phyloP scores from a whole-genome alignment of 2,329 filamentous ascomycete genomes.

The Chaetomium olivaceum region DNA sequence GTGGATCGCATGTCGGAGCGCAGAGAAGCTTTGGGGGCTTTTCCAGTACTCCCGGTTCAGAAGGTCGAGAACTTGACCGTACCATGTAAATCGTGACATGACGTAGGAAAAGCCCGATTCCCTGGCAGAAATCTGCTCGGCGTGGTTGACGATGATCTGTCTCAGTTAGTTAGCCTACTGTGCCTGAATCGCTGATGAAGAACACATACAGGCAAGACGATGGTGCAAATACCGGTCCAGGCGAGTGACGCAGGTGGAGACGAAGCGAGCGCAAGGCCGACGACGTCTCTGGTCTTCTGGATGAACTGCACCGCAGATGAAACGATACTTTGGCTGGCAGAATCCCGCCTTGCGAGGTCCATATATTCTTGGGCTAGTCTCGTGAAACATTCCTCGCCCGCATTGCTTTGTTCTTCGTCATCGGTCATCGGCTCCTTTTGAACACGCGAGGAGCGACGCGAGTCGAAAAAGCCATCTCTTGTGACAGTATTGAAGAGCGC shows the following conservation, averaged over 20 bases:
- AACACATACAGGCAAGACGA: constrained; percentile 23
- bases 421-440: background rate
- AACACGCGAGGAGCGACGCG: constrained; percentile 7
- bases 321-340: constrained; percentile 14
- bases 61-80: constrained; percentile 27
- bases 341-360: constrained; percentile 10
- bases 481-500: constrained; percentile 19
- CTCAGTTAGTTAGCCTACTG: background rate
- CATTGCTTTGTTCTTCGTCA: background rate
- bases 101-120: constrained; percentile 28
- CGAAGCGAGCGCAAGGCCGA: constrained; percentile 14
- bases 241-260: constrained; percentile 24
- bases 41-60: constrained; percentile 28
- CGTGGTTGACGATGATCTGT: constrained; percentile 28
- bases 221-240: constrained; percentile 27
- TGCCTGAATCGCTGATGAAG: too few species aligned
- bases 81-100: constrained; percentile 30
- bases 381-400: constrained; percentile 15
- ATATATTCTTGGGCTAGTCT: constrained; percentile 21
- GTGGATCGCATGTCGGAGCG: constrained; percentile 16
- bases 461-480: background rate
- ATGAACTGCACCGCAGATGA: constrained; percentile 27
- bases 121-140: constrained; percentile 25
- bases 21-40: constrained; percentile 23
- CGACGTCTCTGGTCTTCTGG: constrained; percentile 20